Evolutionary conservation across 1,139 yeast genomes (phyloP).

Genomic region (Saccharomyces hybrid): DNA sequence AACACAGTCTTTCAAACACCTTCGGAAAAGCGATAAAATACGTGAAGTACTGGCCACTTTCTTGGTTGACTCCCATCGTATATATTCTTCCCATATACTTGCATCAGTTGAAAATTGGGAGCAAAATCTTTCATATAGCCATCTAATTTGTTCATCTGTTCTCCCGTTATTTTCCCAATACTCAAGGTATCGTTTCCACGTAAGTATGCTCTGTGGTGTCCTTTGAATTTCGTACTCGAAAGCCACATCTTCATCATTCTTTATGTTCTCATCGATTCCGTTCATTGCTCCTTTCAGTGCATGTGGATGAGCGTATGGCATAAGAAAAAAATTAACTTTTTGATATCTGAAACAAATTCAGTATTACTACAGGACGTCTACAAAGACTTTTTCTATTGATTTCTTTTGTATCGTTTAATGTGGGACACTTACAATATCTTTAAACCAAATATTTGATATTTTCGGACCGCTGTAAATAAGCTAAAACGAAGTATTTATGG

Average conservation of each 20-base stretch:
- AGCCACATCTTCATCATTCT: constrained; percentile 25
- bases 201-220: constrained; percentile 14
- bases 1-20: constrained; percentile 39
- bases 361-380: not conserved
- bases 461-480: not conserved
- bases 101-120: constrained; percentile 13
- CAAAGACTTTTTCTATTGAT: not conserved
- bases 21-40: constrained; percentile 36
- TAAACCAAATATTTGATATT: not conserved
- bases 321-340: not conserved
- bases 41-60: not conserved
- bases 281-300: not conserved
- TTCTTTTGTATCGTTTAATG: not conserved
- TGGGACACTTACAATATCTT: not conserved
- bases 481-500: not conserved
- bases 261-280: constrained; percentile 10
- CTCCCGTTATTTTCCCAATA: constrained; percentile 16
- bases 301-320: not conserved
- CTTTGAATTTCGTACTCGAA: constrained; percentile 29
- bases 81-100: constrained; percentile 22
- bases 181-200: constrained; percentile 28
- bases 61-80: constrained; percentile 10
- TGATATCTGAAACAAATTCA: not conserved
- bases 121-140: constrained; percentile 29
- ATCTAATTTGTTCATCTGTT: constrained; percentile 13